Conservation (phyloP, 2,329 filamentous ascomycete species). For the Monilinia fructicola region DNA sequence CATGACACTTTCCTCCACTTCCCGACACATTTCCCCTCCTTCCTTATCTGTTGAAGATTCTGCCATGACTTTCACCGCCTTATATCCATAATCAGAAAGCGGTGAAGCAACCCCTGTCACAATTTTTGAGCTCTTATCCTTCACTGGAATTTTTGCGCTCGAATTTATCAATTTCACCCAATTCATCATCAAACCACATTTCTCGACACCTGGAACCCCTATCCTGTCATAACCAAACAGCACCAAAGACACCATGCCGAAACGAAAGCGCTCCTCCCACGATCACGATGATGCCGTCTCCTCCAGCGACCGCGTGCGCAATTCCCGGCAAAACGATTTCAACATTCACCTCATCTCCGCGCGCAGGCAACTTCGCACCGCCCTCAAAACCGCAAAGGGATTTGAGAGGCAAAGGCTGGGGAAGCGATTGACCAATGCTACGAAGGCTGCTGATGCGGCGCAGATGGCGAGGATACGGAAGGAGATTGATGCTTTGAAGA, state of each 20-base stretch:
- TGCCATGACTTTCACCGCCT: not conserved
- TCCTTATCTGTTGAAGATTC: not conserved
- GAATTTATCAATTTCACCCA: not conserved
- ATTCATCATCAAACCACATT: not conserved
- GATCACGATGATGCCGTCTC: constrained; percentile 11
- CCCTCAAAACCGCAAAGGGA: constrained; percentile 70
- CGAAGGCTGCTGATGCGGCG: constrained; percentile 46
- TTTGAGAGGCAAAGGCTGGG: constrained; percentile 74
- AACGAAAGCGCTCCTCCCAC: constrained; percentile 52
- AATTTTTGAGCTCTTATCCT: constrained; percentile 13
- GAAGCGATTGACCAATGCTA: constrained; percentile 57
- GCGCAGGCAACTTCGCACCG: constrained; percentile 61
- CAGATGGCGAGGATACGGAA: constrained; percentile 61
- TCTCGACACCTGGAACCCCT: not conserved
- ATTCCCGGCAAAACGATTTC: constrained; percentile 43
- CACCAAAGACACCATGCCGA: constrained; percentile 48
- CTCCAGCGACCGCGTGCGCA: constrained; percentile 36
- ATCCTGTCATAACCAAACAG: not conserved
- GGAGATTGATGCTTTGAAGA: constrained; percentile 55
- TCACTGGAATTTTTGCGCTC: not conserved
- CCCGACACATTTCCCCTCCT: not conserved
- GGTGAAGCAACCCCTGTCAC: constrained; percentile 11
- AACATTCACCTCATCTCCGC: constrained; percentile 54
- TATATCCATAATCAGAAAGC: not conserved
- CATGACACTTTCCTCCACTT: not conserved